These are phyloP conservation scores for Calonectria hawksworthii DNA, from an alignment of 2,329 filamentous ascomycete genomes.

Conservation along the genomic window DNA sequence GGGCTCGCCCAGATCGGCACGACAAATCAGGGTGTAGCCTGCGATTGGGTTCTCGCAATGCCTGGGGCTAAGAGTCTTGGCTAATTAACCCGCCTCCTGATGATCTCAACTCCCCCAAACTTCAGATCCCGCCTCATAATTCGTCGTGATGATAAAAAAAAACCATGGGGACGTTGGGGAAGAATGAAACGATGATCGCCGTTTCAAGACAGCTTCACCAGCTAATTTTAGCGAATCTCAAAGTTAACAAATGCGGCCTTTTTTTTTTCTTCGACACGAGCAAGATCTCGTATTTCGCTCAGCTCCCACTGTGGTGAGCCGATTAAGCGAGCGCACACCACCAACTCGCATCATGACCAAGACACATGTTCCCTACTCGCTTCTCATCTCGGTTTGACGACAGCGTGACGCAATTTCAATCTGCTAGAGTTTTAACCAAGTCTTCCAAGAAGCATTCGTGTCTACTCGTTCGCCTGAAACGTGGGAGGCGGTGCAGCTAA, in stretches of 20 bases:
- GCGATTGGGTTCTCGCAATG: not conserved
- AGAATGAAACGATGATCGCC: not conserved
- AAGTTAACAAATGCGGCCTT: not conserved
- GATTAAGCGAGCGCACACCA: not conserved
- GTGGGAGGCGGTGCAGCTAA: not conserved
- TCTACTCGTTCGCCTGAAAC: not conserved
- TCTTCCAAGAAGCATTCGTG: not conserved
- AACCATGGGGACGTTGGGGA: not conserved
- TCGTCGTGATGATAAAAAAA: not conserved
- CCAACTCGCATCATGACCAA: not conserved
- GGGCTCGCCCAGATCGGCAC: not conserved
- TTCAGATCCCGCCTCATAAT: not conserved
- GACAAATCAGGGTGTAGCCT: not conserved
- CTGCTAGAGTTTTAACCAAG: not conserved
- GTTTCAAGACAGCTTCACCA: not conserved
- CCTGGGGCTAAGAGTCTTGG: not conserved
- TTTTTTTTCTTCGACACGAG: no score
- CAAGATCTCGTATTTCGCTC: not conserved
- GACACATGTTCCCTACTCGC: no score
- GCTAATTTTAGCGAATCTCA: not conserved
- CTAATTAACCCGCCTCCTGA: not conserved
- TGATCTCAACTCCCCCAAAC: not conserved
- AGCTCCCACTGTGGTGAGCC: not conserved
- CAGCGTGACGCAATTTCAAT: not conserved
- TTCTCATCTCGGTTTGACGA: not conserved